Evolutionary conservation across 192 early-diverging fungal species (phyloP).

Genomic region (Backusella luteola): DNA sequence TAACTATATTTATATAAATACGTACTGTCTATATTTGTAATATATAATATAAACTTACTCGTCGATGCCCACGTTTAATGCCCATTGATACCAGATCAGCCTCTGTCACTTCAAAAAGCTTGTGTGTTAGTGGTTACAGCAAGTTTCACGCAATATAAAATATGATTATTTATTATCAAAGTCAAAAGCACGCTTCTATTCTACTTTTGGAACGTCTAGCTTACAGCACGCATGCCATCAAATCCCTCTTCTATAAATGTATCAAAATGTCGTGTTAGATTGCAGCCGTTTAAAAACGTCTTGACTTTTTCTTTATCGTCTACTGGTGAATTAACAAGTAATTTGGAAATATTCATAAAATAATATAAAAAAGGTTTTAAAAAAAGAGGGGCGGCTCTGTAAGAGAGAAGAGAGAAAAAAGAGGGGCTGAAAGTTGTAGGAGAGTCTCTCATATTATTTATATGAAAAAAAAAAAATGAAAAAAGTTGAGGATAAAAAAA

Average conservation of each 20-base stretch:
- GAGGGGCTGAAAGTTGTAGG: background rate
- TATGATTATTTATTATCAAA: too few species aligned
- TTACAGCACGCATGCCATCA: conserved; percentile 37
- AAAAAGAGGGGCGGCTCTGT: background rate
- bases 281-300: conserved; percentile 20
- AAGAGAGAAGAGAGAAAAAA: background rate
- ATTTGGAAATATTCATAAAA: conserved; percentile 1
- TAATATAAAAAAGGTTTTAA: background rate
- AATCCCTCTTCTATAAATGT: conserved; percentile 40
- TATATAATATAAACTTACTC: conserved; percentile 23
- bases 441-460: background rate
- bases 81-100: conserved; percentile 28
- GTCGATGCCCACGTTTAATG: conserved; percentile 42
- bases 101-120: conserved; percentile 42
- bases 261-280: conserved; percentile 34
- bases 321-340: background rate
- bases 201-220: background rate
- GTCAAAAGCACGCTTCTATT: background rate
- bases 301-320: conserved; percentile 13
- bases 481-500: background rate
- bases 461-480: background rate
- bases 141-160: too few species aligned
- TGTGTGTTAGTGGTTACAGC: background rate
- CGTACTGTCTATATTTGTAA: background rate
- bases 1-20: conserved; percentile 23